Conservation (phyloP, 768 basidiomycete genomes). For the Lactarius sanguifluus region DNA sequence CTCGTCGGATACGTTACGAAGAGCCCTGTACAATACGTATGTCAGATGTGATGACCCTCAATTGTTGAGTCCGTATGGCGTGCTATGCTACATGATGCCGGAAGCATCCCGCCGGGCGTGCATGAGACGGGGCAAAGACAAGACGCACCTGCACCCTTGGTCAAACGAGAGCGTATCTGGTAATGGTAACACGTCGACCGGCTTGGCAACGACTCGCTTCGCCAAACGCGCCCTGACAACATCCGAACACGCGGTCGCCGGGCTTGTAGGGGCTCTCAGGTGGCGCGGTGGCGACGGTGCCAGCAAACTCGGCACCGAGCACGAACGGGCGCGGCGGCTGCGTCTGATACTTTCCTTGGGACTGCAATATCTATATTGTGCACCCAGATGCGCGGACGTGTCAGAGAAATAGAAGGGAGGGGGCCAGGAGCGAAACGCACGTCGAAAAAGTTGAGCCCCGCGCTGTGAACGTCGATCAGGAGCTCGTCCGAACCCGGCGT, state of each 20-base stretch:
- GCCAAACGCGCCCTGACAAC: slow-evolving; percentile 73
- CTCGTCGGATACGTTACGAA: slow-evolving; percentile 88
- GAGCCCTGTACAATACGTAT: slow-evolving; percentile 48
- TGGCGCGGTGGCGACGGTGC: slow-evolving; percentile 81
- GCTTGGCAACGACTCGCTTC: slow-evolving; percentile 71
- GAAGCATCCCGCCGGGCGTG: background rate
- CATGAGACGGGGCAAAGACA: background rate
- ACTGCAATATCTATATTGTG: slow-evolving; percentile 65
- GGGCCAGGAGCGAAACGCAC: slow-evolving; percentile 28
- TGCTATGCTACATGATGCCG: background rate
- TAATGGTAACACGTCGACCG: slow-evolving; percentile 55
- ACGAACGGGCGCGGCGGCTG: slow-evolving; percentile 85
- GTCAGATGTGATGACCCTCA: background rate
- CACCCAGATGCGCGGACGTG: background rate
- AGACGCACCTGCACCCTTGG: slow-evolving; percentile 75
- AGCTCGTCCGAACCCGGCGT: slow-evolving; percentile 40
- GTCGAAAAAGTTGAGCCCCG: slow-evolving; percentile 53
- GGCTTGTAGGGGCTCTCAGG: slow-evolving; percentile 71
- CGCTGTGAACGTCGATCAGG: slow-evolving; percentile 53
- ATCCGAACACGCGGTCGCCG: slow-evolving; percentile 89
- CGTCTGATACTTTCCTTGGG: slow-evolving; percentile 85
- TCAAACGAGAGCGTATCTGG: slow-evolving; percentile 78
- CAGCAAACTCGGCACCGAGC: slow-evolving; percentile 85
- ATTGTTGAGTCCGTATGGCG: background rate
- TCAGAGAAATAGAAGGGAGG: background rate